Base-by-base conservation (phyloP, 257 asterid genomes). In the Solanum gracilifrons region DNA sequence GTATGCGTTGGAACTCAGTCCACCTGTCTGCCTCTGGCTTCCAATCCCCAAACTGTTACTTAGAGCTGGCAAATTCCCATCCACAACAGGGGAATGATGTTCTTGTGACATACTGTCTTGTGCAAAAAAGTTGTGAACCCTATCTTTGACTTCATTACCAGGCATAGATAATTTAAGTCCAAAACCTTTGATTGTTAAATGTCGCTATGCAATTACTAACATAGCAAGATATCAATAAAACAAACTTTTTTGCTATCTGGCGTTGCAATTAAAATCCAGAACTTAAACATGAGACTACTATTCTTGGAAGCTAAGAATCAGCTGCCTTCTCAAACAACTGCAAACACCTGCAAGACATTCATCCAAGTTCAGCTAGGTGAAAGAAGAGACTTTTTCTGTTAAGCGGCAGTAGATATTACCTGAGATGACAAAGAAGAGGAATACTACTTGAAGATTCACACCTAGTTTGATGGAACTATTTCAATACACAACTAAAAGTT, bases 51-150 rank as follows among this genome's bases (percentile, higher is more conserved):
- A 90, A 87, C 89, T 93, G 90, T 83, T 91, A 85, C 92, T 91
- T 43, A 85, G 89, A 75, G 89, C 92, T 13, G 95, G 93, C 96
- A 95, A 93, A 83, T 90, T 91, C 66, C 95, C 94, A 68, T 94
- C 97, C 86, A 88, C 88, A 88, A 89, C 92, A 64, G 91, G 94
- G 84, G 95, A 89, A 39, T 90, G 93, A 88, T 91, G 94, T 85
- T 92, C 98, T 92, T 89, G 96, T 4, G 91, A 92, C 66, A 92
- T 83, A 87, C 92, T 92, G 85, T 95, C 98, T 92, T 92, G 98
- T 0, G 96, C 94, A 88, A 95, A 96, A 84, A 96, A 95, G 92
- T 96, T 96, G 94, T 94, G 98, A 89, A 96, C 95, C 95, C 98
- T 92, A 85, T 95, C 98, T 87, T 94, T 96, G 87, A 85, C 91